phyloP scores from a whole-genome alignment of 352 stramenopile genomes.

The Elongisporangium prolatum region DNA sequence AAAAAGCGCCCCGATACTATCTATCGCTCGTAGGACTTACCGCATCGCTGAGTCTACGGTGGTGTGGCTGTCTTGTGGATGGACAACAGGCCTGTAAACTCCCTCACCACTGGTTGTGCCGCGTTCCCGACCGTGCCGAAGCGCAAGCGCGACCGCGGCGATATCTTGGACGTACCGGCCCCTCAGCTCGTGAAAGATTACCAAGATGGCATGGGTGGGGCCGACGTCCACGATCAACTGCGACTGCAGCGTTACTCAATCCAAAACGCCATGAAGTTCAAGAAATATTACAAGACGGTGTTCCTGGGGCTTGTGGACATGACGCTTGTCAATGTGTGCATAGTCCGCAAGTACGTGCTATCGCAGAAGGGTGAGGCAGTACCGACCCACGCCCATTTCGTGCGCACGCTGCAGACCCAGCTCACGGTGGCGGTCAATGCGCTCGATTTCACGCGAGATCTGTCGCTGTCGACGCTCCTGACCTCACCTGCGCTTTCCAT shows the following conservation, averaged over 20 bases:
- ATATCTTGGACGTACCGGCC: not conserved
- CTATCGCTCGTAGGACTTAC: slow-evolving; percentile 5
- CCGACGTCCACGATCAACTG: slow-evolving; percentile 19
- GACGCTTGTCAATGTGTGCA: slow-evolving; percentile 13
- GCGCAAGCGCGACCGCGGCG: no score
- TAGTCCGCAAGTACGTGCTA: slow-evolving; percentile 4
- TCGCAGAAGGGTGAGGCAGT: not conserved
- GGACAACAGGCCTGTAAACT: no score
- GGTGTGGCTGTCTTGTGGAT: no score
- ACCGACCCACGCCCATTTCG: no score
- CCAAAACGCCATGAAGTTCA: slow-evolving; percentile 4
- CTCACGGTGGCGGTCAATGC: no score
- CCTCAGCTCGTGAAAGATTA: slow-evolving; percentile 12
- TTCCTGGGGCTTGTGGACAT: slow-evolving; percentile 16
- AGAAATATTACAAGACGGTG: slow-evolving; percentile 18
- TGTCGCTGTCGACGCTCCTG: no score
- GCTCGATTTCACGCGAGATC: no score
- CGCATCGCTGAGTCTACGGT: no score
- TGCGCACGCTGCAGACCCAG: no score
- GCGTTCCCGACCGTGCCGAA: no score
- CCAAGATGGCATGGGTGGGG: slow-evolving; percentile 18
- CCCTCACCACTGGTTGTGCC: no score
- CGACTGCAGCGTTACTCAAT: slow-evolving; percentile 13
- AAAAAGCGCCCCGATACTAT: slow-evolving; percentile 5
- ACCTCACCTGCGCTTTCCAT: no score